Base-by-base conservation (phyloP, 2,329 filamentous ascomycete genomes). In the Trichoderma cornu-damae region DNA sequence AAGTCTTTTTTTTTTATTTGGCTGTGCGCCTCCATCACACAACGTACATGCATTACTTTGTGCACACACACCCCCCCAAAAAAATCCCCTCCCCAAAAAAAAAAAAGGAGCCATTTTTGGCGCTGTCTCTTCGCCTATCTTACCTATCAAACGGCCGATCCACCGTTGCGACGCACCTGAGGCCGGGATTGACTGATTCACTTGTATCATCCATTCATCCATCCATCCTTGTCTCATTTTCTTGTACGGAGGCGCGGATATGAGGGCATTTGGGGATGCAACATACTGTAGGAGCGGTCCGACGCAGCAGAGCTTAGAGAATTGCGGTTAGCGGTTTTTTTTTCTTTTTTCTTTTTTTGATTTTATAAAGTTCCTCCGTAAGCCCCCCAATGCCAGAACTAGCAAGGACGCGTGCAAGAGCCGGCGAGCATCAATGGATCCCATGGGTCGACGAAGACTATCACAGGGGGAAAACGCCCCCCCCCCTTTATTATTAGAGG, bases 211-310 rank as follows among this genome's bases (percentile, higher is more conserved):
- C 30, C 38, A 26, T 38, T n/a, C n/a, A n/a, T n/a, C n/a, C n/a
- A n/a, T n/a, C n/a, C n/a, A n/a, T n/a, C n/a, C 38, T 14, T 28
- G 52, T 49, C 53, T 56, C 53, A 49, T 56, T 49, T n/a, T 56
- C 53, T 56, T 24, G 24, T 32, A 32, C 32, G 34, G 53, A 56
- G 34, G 46, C 26, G 35, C 42, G 51, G 51, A 28, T 26, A 24
- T 52, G 49, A 52, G 49, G n/a, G 49, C 35, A 30, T 30, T 42
- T n/a, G n/a, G n/a, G n/a, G n/a, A n/a, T n/a, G n/a, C 22, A 14
- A 49, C 6, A n/a, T n/a, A n/a, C n/a, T n/a, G 48, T 28, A 26
- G 51, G 40, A 54, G 42, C 51, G 51, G 51, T 54, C 51, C 51
- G 51, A 54, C 16, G 32, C 38, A 14, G 24, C 12, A 34, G 43